phyloP scores from a whole-genome alignment of 306 rosid species.

The Carpinus fangiana region DNA sequence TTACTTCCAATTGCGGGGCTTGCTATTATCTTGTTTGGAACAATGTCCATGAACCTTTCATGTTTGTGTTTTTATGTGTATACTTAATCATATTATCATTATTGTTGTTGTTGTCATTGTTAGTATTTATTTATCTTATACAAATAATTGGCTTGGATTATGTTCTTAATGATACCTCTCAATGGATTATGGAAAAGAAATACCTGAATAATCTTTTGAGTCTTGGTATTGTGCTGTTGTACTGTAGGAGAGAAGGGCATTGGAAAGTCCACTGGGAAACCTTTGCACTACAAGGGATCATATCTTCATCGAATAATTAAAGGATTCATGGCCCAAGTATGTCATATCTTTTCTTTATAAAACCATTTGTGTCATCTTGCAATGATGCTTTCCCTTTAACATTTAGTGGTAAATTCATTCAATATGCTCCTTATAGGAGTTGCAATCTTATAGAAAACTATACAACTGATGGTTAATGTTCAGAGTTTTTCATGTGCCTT shows the following conservation, averaged over 20 bases:
- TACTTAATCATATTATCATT: too few relatives aligned
- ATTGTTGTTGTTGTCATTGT: background rate
- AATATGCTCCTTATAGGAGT: background rate
- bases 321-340: slow-evolving; percentile 99
- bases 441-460: background rate
- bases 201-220: slow-evolving; percentile 1
- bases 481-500: background rate
- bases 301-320: slow-evolving; percentile 80
- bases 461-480: background rate
- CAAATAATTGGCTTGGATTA: background rate
- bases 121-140: background rate
- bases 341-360: slow-evolving; percentile 28
- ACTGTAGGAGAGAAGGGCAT: slow-evolving; percentile 85
- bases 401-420: background rate
- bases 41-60: background rate
- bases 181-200: background rate
- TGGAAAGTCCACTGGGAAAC: slow-evolving; percentile 79
- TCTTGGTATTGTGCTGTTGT: slow-evolving; percentile 20
- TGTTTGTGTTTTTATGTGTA: background rate
- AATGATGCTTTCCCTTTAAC: background rate
- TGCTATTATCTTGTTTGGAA: background rate
- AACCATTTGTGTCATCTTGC: background rate
- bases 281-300: slow-evolving; percentile 86
- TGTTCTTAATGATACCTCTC: background rate
- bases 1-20: background rate